Conservation (phyloP, 139 green algal species). For the Protoeuglena noctilucae region DNA sequence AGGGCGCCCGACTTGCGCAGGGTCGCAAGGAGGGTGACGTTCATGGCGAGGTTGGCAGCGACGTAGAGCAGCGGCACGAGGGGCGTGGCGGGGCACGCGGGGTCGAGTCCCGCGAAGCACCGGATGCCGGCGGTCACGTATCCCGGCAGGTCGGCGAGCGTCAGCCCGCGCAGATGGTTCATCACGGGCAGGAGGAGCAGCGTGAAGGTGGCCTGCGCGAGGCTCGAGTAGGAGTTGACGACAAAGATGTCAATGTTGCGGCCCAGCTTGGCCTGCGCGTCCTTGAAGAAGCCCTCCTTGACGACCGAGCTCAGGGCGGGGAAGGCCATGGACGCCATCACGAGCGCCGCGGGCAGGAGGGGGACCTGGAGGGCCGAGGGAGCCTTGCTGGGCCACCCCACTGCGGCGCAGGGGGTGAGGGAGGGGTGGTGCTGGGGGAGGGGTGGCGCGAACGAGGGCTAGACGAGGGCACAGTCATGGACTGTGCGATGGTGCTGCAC, state of each 20-base stretch:
- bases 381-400: too few relatives aligned
- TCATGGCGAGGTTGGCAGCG: too few relatives aligned
- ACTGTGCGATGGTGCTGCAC: too few relatives aligned
- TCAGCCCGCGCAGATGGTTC: neutral
- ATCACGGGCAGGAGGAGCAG: neutral
- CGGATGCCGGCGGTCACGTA: too few relatives aligned
- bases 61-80: too few relatives aligned
- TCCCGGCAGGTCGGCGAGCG: neutral
- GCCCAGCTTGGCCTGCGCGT: neutral
- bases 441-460: too few relatives aligned
- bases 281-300: neutral
- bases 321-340: neutral
- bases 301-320: neutral
- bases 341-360: neutral
- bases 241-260: neutral
- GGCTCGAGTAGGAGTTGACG: neutral
- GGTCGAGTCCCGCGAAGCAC: too few relatives aligned
- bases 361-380: neutral
- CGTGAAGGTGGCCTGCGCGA: neutral
- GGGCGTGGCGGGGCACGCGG: neutral
- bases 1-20: too few relatives aligned
- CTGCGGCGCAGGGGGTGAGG: too few relatives aligned
- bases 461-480: too few relatives aligned
- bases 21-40: too few relatives aligned
- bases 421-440: too few relatives aligned